phyloP scores from a whole-genome alignment of 2,329 filamentous ascomycete species.

The Thielaviopsis musarum region DNA sequence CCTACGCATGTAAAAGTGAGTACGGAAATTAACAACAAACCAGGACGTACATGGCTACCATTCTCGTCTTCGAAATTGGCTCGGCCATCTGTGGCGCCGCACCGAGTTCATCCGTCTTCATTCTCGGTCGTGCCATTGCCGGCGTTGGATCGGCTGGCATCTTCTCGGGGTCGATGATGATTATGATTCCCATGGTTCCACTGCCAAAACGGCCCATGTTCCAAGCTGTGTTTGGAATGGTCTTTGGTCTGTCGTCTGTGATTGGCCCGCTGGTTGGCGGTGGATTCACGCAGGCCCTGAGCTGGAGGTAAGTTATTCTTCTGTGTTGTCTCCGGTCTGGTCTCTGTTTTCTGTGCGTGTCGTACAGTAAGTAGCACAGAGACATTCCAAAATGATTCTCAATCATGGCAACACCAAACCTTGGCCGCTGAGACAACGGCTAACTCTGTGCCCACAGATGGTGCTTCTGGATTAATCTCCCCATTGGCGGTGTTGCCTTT shows the following conservation, averaged over 20 bases:
- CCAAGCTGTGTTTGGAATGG: slow-evolving; percentile 35
- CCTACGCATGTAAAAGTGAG: not conserved
- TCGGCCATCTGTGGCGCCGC: slow-evolving; percentile 38
- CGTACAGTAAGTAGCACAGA: not conserved
- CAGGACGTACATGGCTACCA: slow-evolving; percentile 27
- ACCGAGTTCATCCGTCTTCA: slow-evolving; percentile 35
- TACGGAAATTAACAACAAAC: not conserved
- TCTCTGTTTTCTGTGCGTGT: not conserved
- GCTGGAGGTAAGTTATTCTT: slow-evolving; percentile 25
- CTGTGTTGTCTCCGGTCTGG: not conserved
- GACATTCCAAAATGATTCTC: not conserved
- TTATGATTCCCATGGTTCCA: slow-evolving; percentile 41
- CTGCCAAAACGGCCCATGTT: slow-evolving; percentile 43
- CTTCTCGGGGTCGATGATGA: slow-evolving; percentile 38
- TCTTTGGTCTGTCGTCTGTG: slow-evolving; percentile 38
- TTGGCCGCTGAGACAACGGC: not conserved
- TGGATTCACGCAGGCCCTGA: slow-evolving; percentile 29
- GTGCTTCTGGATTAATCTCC: slow-evolving; percentile 45
- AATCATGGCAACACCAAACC: not conserved
- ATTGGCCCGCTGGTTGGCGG: slow-evolving; percentile 37
- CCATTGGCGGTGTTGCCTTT: slow-evolving; percentile 35
- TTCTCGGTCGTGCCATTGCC: slow-evolving; percentile 38
- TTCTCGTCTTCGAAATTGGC: slow-evolving; percentile 37
- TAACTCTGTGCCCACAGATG: slow-evolving; percentile 19
- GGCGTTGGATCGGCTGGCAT: slow-evolving; percentile 40